These are phyloP conservation scores for Phytophthora capsici DNA, from an alignment of 352 stramenopile species.

Conservation along the genomic window DNA sequence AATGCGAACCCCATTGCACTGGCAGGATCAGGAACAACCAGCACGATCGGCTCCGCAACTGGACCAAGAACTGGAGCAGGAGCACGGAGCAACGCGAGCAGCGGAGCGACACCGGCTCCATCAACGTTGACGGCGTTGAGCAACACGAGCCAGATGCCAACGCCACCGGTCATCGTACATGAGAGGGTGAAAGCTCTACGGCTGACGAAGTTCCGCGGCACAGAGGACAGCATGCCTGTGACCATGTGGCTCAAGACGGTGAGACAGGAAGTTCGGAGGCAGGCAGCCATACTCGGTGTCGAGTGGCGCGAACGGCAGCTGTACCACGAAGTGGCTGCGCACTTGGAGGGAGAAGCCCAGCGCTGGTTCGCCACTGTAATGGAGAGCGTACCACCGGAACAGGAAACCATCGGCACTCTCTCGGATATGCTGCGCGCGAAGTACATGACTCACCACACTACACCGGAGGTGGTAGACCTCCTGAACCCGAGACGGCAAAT, in stretches of 20 bases:
- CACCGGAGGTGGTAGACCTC: neutral
- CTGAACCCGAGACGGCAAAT: conserved; percentile 1
- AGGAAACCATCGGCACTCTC: neutral
- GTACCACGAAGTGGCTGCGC: conserved; percentile 9
- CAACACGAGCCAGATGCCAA: too few relatives aligned
- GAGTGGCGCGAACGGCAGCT: neutral
- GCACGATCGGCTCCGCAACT: too few relatives aligned
- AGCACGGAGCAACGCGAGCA: too few relatives aligned
- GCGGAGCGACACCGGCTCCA: too few relatives aligned
- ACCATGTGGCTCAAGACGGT: conserved; percentile 6
- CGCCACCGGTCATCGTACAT: neutral
- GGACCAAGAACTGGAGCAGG: too few relatives aligned
- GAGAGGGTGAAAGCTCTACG: conserved; percentile 6
- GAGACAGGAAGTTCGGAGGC: neutral
- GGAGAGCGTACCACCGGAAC: conserved; percentile 3
- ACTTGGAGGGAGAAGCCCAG: conserved; percentile 1
- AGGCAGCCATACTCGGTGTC: neutral
- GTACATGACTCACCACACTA: conserved; percentile 1
- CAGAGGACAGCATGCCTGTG: conserved; percentile 3
- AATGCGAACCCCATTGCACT: too few relatives aligned
- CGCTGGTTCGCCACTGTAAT: conserved; percentile 9
- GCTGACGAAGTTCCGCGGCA: neutral
- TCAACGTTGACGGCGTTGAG: too few relatives aligned
- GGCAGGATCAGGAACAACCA: too few relatives aligned
- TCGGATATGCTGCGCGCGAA: neutral